These are phyloP conservation scores for Narthecium ossifragum DNA, from an alignment of 106 monocot species.

Conservation along the genomic window DNA sequence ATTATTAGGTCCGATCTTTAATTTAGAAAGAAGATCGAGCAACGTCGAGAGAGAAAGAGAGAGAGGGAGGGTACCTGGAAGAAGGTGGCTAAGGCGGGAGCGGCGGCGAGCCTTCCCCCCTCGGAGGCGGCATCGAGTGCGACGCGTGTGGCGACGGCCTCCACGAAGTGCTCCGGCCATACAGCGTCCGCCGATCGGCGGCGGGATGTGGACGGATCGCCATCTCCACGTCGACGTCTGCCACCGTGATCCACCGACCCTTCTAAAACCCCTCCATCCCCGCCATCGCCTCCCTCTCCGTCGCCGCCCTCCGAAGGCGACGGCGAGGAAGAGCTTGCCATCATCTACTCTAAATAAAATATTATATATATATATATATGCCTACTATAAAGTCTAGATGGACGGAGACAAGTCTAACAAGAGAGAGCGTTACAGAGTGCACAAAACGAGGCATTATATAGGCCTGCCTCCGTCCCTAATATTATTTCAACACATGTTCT, in stretches of 20 bases:
- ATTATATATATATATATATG: no score
- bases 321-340: background rate
- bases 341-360: background rate
- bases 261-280: no score
- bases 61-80: constrained; percentile 49
- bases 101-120: constrained; percentile 45
- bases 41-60: background rate
- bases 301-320: background rate
- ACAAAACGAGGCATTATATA: no score
- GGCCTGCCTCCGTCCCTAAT: no score
- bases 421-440: no score
- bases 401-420: no score
- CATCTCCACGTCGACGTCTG: background rate
- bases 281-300: no score
- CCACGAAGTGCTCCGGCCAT: constrained; percentile 74
- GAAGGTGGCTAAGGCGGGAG: constrained; percentile 42
- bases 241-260: background rate
- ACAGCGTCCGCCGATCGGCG: constrained; percentile 33
- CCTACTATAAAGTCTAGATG: no score
- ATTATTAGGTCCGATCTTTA: background rate
- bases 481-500: no score
- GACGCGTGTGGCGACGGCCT: constrained; percentile 45
- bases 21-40: background rate
- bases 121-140: constrained; percentile 26
- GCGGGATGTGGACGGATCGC: constrained; percentile 32